Percentiles rank a stretch among this genome's conserved stretches.
Conservation (phyloP, 2,329 filamentous ascomycete species). For the Diaporthe ampelina region DNA sequence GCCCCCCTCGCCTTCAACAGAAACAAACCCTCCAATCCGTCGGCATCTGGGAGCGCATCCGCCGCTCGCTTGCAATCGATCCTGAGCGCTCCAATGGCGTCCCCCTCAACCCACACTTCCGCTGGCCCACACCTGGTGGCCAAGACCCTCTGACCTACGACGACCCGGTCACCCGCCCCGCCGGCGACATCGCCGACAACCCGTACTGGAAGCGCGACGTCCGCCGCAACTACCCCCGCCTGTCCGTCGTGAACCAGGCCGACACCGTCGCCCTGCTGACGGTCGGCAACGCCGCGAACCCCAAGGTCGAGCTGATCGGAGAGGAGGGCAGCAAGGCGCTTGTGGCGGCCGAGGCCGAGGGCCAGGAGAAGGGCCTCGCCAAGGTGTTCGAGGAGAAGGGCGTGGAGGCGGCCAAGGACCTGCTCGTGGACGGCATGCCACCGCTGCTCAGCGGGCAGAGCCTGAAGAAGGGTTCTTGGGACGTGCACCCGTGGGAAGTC, state of each 20-base stretch:
- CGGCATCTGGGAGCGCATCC: conserved; percentile 89
- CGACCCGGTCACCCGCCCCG: conserved; percentile 87
- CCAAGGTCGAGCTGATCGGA: conserved; percentile 85
- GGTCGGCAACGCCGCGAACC: conserved; percentile 84
- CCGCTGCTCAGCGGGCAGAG: conserved; percentile 85
- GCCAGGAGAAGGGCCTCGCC: conserved; percentile 78
- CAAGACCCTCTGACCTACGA: conserved; percentile 80
- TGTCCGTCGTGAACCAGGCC: conserved; percentile 84
- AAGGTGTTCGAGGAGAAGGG: conserved; percentile 78
- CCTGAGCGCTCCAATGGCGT: conserved; percentile 91
- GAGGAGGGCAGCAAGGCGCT: conserved; percentile 74
- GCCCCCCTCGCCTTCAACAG: conserved; percentile 60
- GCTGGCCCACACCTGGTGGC: conserved; percentile 84
- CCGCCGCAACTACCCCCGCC: conserved; percentile 84
- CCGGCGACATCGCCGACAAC: conserved; percentile 90
- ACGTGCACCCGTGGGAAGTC: conserved; percentile 78
- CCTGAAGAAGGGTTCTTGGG: conserved; percentile 65
- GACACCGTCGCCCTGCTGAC: conserved; percentile 88
- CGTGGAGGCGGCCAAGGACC: conserved; percentile 62
- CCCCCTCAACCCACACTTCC: conserved; percentile 92
- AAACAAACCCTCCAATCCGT: conserved; percentile 96
- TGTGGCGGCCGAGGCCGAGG: conserved; percentile 81
- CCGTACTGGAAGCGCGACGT: conserved; percentile 96
- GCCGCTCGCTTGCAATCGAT: conserved; percentile 84
- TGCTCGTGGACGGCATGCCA: conserved; percentile 85